A percentile compares a stretch with the other conserved stretches of the same genome.
Conservation (phyloP, 169 alveolate species). For the Plasmodium malariae region DNA sequence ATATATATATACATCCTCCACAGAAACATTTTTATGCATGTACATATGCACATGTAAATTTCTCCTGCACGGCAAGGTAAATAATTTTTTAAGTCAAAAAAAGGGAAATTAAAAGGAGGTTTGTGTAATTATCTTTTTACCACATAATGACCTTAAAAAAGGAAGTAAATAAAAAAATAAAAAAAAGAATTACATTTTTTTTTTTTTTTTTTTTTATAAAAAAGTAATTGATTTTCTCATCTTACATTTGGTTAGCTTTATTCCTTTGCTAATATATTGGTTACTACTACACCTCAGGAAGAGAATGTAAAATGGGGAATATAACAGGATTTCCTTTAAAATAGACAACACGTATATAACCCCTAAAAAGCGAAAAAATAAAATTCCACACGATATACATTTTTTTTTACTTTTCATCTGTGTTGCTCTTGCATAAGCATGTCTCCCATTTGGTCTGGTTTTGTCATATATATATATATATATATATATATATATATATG, state of each 20-base stretch:
- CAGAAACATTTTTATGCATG: no score
- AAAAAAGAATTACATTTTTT: not conserved
- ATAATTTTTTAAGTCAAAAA: no score
- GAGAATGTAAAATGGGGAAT: slow-evolving; percentile 52
- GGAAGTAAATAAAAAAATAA: not conserved
- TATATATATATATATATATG: not conserved
- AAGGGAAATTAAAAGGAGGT: no score
- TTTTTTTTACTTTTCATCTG: no score
- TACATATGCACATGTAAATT: not conserved
- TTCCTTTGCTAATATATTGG: slow-evolving; percentile 59
- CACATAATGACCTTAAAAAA: no score
- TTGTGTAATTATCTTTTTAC: no score
- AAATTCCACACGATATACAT: no score
- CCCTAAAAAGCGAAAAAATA: slow-evolving; percentile 8
- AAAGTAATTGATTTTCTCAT: not conserved
- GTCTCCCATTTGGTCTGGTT: no score
- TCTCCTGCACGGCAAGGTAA: not conserved
- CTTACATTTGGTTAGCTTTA: slow-evolving; percentile 38
- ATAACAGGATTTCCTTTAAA: slow-evolving; percentile 28
- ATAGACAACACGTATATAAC: slow-evolving; percentile 14
- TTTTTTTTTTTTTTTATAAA: not conserved
- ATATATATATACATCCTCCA: no score
- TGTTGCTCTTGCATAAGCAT: no score
- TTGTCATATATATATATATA: not conserved
- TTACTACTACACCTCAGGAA: slow-evolving; percentile 9